Evolutionary conservation across 2,329 filamentous ascomycete genomes (phyloP).

Genomic region (Cadophora sp.): DNA sequence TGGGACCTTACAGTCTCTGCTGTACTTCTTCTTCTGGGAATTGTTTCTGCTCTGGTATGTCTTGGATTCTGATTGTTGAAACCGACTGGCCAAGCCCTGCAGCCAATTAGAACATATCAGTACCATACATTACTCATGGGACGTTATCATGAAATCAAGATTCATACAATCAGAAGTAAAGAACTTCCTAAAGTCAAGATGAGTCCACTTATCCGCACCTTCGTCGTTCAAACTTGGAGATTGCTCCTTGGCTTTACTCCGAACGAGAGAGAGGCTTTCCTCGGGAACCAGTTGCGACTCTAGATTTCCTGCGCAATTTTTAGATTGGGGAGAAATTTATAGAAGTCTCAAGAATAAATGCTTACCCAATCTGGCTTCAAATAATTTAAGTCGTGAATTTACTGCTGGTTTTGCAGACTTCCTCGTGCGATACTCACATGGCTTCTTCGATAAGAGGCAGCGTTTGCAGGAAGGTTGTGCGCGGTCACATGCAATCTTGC

Average conservation of each 20-base stretch:
- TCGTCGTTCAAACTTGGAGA: too few species aligned
- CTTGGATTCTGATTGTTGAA: too few species aligned
- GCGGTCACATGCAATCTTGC: conserved; percentile 10
- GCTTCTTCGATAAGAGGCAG: not conserved
- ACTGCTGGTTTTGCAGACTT: not conserved
- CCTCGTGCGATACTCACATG: conserved; percentile 5
- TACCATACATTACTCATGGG: too few species aligned
- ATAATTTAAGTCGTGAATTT: not conserved
- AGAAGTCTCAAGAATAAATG: not conserved
- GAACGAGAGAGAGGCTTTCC: not conserved
- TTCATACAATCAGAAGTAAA: too few species aligned
- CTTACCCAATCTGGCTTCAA: conserved; percentile 10
- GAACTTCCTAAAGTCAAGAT: too few species aligned
- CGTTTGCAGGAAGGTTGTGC: conserved; percentile 6
- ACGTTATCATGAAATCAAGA: too few species aligned
- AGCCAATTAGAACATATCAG: too few species aligned
- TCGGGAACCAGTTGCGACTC: not conserved
- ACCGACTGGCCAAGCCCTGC: too few species aligned
- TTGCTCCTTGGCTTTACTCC: too few species aligned
- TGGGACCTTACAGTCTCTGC: not conserved
- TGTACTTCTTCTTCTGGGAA: not conserved
- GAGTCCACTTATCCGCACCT: too few species aligned
- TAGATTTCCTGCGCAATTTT: not conserved
- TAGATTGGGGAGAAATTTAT: not conserved
- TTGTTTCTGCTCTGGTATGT: too few species aligned